Evolutionary conservation across 2,329 filamentous ascomycete genomes (phyloP).

Genomic region (Knufia fluminis): DNA sequence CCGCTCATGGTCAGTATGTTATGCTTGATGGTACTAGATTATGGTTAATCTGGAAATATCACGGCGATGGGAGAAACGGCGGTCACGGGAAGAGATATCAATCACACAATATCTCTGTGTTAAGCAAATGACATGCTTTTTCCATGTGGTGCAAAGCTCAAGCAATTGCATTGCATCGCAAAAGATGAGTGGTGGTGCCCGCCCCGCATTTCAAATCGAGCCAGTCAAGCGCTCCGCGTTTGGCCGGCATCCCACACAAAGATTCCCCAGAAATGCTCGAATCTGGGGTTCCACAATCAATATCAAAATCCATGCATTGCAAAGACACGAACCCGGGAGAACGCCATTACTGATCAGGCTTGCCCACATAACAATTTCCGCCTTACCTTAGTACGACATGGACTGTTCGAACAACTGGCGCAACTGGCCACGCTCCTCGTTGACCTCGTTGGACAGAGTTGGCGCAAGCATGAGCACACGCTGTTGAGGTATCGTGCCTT

Average conservation of each 20-base stretch:
- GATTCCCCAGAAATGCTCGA: too few species aligned
- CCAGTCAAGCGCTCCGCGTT: constrained; percentile 5
- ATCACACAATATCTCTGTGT: not conserved
- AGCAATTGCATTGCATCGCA: not conserved
- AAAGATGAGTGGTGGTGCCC: constrained; percentile 4
- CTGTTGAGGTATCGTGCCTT: constrained; percentile 87
- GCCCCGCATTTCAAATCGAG: constrained; percentile 6
- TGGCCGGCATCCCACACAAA: too few species aligned
- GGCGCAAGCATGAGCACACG: constrained; percentile 88
- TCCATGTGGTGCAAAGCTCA: not conserved
- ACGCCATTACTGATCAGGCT: too few species aligned
- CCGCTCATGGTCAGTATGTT: constrained; percentile 9
- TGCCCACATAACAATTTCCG: not conserved
- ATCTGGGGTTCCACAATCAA: not conserved
- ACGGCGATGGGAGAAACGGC: too few species aligned
- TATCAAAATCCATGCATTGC: not conserved
- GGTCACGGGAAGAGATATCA: too few species aligned
- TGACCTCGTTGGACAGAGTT: constrained; percentile 60
- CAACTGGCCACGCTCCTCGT: constrained; percentile 63
- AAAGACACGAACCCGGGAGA: not conserved
- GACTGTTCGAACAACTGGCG: constrained; percentile 58
- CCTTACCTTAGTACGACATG: constrained; percentile 40
- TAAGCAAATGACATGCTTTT: constrained; percentile 4
- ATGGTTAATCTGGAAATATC: too few species aligned
- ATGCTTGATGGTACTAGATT: too few species aligned